These are phyloP conservation scores for Ambrosiella cleistominuta DNA, from an alignment of 2,329 filamentous ascomycete species.

Conservation along the genomic window DNA sequence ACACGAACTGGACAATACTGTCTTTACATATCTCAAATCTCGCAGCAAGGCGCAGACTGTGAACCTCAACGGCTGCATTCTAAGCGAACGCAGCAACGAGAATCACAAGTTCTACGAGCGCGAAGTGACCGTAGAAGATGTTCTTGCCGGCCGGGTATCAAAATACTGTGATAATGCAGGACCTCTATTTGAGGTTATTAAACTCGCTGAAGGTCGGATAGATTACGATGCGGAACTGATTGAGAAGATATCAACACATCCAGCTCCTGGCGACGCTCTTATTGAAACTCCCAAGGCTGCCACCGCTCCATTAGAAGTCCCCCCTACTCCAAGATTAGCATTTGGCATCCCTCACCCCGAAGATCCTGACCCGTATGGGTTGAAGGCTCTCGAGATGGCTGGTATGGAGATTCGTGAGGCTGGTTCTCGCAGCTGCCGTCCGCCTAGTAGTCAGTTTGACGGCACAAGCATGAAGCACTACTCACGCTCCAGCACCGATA, in stretches of 20 bases:
- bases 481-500: constrained; percentile 53
- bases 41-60: constrained; percentile 37
- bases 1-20: constrained; percentile 32
- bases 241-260: constrained; percentile 42
- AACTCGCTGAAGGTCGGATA: constrained; percentile 66
- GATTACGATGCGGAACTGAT: constrained; percentile 55
- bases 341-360: constrained; percentile 67
- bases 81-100: constrained; percentile 39
- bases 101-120: constrained; percentile 41
- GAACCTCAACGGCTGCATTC: constrained; percentile 37
- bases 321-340: constrained; percentile 23
- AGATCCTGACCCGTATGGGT: constrained; percentile 83
- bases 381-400: constrained; percentile 76
- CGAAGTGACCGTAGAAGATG: constrained; percentile 34
- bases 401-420: constrained; percentile 82
- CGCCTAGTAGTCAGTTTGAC: constrained; percentile 65
- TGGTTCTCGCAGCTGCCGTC: constrained; percentile 50
- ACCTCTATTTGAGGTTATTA: constrained; percentile 64
- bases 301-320: constrained; percentile 14
- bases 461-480: constrained; percentile 49
- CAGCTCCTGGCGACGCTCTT: constrained; percentile 58
- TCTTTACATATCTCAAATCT: constrained; percentile 41
- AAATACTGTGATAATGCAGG: constrained; percentile 36
- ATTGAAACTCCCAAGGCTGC: constrained; percentile 29
- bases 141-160: constrained; percentile 38